phyloP scores from a whole-genome alignment of 352 stramenopile genomes.

The Globisporangium nodosum region DNA sequence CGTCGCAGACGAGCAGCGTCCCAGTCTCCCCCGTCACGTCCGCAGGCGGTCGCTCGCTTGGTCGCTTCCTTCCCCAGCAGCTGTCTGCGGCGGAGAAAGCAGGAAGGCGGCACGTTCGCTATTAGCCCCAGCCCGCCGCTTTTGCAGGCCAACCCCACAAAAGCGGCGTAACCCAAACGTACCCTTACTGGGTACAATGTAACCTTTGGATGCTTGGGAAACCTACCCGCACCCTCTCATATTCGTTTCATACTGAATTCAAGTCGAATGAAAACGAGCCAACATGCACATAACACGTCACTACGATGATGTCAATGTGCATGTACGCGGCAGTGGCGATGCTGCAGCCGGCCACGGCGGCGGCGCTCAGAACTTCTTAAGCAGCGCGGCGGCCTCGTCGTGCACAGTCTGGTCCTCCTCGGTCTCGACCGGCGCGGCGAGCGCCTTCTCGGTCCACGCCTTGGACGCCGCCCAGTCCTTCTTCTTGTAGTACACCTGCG shows the following conservation, averaged over 20 bases:
- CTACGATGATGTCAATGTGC: neutral
- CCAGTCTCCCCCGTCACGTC: neutral
- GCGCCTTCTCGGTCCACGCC: constrained; percentile 65
- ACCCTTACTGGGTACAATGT: too few species aligned
- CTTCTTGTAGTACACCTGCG: constrained; percentile 80
- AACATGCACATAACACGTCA: too few species aligned
- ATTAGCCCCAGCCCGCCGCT: too few species aligned
- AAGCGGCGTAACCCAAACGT: too few species aligned
- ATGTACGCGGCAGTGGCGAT: neutral
- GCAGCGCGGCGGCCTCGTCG: constrained; percentile 57
- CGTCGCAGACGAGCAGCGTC: neutral
- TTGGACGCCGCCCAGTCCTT: constrained; percentile 55
- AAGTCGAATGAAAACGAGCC: too few species aligned
- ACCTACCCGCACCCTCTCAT: too few species aligned
- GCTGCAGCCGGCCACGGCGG: too few species aligned
- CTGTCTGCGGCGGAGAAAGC: too few species aligned
- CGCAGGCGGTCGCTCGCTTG: neutral
- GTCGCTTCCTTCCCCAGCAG: neutral
- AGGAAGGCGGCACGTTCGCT: too few species aligned
- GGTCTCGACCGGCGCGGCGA: constrained; percentile 41
- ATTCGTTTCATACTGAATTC: too few species aligned
- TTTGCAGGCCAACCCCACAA: too few species aligned
- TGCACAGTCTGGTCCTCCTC: constrained; percentile 73
- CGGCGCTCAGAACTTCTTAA: constrained; percentile 43
- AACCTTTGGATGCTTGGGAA: too few species aligned